Conservation (phyloP, 2,329 filamentous ascomycete species). For the Aspergillus sp. region DNA sequence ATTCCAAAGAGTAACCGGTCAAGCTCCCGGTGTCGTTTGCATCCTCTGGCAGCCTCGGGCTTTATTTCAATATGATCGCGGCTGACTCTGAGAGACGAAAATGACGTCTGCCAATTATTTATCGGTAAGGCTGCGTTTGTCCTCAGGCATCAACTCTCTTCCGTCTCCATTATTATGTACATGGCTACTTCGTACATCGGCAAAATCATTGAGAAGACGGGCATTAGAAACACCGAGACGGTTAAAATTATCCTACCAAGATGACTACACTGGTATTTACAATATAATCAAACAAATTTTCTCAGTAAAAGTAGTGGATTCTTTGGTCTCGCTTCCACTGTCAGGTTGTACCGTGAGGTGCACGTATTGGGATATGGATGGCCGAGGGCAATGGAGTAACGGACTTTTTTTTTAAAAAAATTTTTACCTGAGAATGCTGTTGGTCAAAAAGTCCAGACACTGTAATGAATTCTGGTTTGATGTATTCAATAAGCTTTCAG, state of each 20-base stretch:
- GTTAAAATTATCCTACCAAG: too few species aligned
- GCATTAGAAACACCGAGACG: too few species aligned
- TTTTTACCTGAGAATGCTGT: background rate
- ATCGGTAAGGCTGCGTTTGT: background rate
- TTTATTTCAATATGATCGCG: background rate
- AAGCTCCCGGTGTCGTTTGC: background rate
- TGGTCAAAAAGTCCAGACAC: background rate
- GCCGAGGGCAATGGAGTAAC: background rate
- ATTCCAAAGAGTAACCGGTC: background rate
- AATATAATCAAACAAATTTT: background rate
- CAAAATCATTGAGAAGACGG: too few species aligned
- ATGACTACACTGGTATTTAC: background rate
- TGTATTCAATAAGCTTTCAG: background rate
- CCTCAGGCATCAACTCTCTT: too few species aligned
- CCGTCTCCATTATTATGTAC: too few species aligned
- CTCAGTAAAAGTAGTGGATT: background rate
- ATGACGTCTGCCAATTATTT: constrained; percentile 3
- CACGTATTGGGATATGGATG: too few species aligned
- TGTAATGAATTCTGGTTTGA: too few species aligned
- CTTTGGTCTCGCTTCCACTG: background rate
- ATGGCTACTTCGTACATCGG: too few species aligned
- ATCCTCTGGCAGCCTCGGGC: background rate
- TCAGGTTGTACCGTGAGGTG: background rate
- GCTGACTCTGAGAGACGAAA: background rate
- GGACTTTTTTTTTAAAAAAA: too few species aligned